phyloP scores from a whole-genome alignment of 495 filamentous ascomycete genomes.

The Apiosordaria backusii region DNA sequence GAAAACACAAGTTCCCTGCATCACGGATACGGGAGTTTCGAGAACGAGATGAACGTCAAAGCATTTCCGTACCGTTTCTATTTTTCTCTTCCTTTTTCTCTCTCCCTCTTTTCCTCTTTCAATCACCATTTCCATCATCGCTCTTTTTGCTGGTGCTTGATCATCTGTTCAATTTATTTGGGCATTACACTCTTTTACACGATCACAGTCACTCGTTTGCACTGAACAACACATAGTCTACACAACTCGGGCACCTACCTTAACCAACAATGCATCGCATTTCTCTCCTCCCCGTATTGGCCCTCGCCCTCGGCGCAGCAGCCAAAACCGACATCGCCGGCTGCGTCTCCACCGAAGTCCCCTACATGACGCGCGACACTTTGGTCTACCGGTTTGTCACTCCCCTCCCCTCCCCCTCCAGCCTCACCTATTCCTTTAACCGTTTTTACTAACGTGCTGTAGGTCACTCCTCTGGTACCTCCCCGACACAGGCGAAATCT shows the following conservation, averaged over 20 bases:
- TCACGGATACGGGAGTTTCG: not conserved
- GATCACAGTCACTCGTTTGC: not conserved
- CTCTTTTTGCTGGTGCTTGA: slow-evolving; percentile 3
- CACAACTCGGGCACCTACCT: not conserved
- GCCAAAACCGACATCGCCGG: slow-evolving; percentile 48
- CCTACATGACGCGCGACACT: slow-evolving; percentile 8
- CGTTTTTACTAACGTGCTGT: too few relatives aligned
- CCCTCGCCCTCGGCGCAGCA: slow-evolving; percentile 23
- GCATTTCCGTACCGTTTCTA: not conserved
- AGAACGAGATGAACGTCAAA: not conserved
- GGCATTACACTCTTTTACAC: slow-evolving; percentile 2
- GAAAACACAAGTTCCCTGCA: not conserved
- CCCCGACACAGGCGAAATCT: slow-evolving; percentile 54
- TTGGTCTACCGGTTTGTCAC: slow-evolving; percentile 11
- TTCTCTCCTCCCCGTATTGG: slow-evolving; percentile 22
- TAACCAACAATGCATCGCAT: slow-evolving; percentile 10
- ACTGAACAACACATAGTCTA: not conserved
- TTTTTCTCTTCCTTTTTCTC: not conserved
- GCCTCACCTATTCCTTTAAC: too few relatives aligned
- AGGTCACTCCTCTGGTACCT: slow-evolving; percentile 40
- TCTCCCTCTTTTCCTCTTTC: not conserved
- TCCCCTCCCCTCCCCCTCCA: too few relatives aligned
- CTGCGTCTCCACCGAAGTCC: slow-evolving; percentile 35
- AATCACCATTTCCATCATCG: not conserved
- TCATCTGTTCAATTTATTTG: not conserved